A percentile compares a stretch with the other conserved stretches of the same genome.
Conservation (phyloP, 805 yeast species). For the Nakazawaea wyomingensis region DNA sequence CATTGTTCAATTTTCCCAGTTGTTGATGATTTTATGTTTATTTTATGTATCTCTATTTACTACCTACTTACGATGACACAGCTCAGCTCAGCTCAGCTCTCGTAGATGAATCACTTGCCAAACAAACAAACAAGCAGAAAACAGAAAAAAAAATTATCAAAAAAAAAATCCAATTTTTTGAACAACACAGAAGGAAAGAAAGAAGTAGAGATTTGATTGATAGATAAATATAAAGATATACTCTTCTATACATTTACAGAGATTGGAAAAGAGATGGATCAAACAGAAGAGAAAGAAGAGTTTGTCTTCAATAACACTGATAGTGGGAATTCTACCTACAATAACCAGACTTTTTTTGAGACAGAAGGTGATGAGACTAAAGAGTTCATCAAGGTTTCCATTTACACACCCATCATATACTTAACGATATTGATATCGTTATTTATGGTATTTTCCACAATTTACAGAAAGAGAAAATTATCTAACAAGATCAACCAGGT, state of each 20-base stretch:
- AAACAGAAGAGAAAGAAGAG: conserved; percentile 4
- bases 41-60: no score
- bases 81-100: no score
- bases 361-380: conserved; percentile 1
- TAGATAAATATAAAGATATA: no score
- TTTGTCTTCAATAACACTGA: conserved; percentile 6
- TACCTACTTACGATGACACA: no score
- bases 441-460: conserved; percentile 61
- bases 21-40: not conserved
- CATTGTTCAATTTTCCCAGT: not conserved
- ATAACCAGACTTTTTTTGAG: not conserved
- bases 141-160: no score
- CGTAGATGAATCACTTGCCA: no score
- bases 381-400: conserved; percentile 35
- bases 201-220: no score
- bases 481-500: conserved; percentile 38
- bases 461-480: conserved; percentile 56
- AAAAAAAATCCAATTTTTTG: no score
- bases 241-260: no score
- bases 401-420: conserved; percentile 72
- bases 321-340: not conserved
- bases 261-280: conserved; percentile 1
- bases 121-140: no score
- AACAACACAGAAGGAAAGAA: no score
- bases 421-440: conserved; percentile 64